Conservation (phyloP, 2,329 filamentous ascomycete species). For the Metarhizium robertsii region DNA sequence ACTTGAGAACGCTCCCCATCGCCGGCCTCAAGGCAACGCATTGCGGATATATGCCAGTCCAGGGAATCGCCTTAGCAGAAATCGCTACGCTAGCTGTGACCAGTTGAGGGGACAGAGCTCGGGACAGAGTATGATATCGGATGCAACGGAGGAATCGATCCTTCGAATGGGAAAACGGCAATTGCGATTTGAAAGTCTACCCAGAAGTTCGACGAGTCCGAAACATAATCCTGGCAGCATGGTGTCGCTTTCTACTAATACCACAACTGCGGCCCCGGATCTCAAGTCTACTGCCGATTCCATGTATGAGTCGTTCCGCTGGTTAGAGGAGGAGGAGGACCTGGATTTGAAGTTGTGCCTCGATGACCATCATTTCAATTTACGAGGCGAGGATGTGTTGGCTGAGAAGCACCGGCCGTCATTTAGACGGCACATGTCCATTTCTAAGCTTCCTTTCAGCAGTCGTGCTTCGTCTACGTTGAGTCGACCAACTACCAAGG, state of each 20-base stretch:
- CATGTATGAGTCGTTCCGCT: slow-evolving; percentile 59
- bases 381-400: slow-evolving; percentile 36
- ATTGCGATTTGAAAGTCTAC: slow-evolving; percentile 9
- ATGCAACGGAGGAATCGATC: slow-evolving; percentile 17
- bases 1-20: slow-evolving; percentile 9
- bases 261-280: slow-evolving; percentile 8
- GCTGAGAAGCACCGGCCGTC: slow-evolving; percentile 44
- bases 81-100: slow-evolving; percentile 59
- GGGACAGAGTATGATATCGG: slow-evolving; percentile 27
- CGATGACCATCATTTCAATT: slow-evolving; percentile 61
- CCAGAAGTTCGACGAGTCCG: neutral
- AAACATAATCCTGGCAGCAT: slow-evolving; percentile 13
- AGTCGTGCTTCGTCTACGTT: slow-evolving; percentile 41
- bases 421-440: slow-evolving; percentile 63
- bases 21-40: slow-evolving; percentile 1
- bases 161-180: slow-evolving; percentile 17
- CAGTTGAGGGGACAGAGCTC: slow-evolving; percentile 44
- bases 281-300: slow-evolving; percentile 34
- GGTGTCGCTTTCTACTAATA: slow-evolving; percentile 12
- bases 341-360: slow-evolving; percentile 58
- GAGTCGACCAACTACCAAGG: slow-evolving; percentile 37
- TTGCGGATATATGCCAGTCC: slow-evolving; percentile 1
- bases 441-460: slow-evolving; percentile 54
- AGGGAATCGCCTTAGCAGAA: slow-evolving; percentile 35
- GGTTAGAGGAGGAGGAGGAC: slow-evolving; percentile 65